A percentile compares a stretch with the other conserved stretches of the same genome.
phyloP scores from a whole-genome alignment of 2,329 filamentous ascomycete species.

The Venturia carpophila region DNA sequence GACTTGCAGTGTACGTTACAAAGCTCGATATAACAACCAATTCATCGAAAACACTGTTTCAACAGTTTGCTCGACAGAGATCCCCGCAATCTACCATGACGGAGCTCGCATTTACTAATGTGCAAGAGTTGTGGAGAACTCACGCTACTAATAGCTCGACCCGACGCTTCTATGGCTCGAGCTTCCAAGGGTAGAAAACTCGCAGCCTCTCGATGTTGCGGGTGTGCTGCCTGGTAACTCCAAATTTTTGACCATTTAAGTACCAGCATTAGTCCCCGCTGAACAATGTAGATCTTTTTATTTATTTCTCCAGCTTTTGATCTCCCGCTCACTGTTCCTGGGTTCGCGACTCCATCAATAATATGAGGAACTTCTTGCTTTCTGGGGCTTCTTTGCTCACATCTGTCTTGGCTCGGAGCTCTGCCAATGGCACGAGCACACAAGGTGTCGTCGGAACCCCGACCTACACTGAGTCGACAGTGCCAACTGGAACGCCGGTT shows the following conservation, averaged over 20 bases:
- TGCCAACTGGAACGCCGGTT: constrained; percentile 31
- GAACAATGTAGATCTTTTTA: neutral
- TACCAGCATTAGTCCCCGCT: neutral
- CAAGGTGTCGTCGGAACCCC: neutral
- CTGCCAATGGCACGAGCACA: neutral
- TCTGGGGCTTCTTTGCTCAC: neutral
- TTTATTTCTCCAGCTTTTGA: neutral
- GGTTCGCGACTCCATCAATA: neutral
- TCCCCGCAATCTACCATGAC: neutral
- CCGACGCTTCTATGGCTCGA: neutral
- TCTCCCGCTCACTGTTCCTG: neutral
- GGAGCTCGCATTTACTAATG: neutral
- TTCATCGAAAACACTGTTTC: neutral
- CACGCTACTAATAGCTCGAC: neutral
- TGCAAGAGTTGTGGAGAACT: neutral
- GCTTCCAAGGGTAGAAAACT: neutral
- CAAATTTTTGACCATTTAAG: neutral
- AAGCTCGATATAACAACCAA: neutral
- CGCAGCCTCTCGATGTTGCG: neutral
- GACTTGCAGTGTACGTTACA: neutral
- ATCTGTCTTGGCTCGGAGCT: constrained; percentile 7
- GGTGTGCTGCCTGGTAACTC: neutral
- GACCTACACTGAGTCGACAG: constrained; percentile 25
- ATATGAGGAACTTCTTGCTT: neutral
- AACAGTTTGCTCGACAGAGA: neutral